phyloP scores from a whole-genome alignment of 2,329 filamentous ascomycete species.

The Cordyceps militaris region DNA sequence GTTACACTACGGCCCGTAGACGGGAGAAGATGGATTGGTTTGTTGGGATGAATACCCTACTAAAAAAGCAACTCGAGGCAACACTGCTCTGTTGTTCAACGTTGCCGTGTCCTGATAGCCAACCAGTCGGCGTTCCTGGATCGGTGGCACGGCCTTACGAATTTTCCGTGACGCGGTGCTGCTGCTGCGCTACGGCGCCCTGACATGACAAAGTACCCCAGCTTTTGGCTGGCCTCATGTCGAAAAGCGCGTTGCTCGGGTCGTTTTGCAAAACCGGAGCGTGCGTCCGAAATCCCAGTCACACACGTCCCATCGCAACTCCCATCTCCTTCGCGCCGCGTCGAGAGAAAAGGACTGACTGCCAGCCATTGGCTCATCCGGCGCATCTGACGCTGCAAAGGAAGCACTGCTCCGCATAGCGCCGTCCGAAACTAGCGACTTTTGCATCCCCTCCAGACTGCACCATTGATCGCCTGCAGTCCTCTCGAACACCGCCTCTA shows the following conservation, averaged over 20 bases:
- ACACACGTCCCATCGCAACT: neutral
- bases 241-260: neutral
- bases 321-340: neutral
- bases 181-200: neutral
- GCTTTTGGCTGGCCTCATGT: slow-evolving; percentile 3
- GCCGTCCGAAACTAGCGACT: slow-evolving; percentile 8
- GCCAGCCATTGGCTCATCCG: neutral
- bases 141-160: slow-evolving; percentile 11
- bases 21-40: neutral
- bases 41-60: too few species aligned
- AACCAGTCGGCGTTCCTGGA: neutral
- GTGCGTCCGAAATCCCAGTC: neutral
- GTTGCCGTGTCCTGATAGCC: neutral
- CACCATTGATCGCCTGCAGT: slow-evolving; percentile 3
- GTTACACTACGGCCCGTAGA: neutral
- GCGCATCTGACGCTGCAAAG: neutral
- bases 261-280: neutral
- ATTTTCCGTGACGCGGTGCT: slow-evolving; percentile 9
- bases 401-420: slow-evolving; percentile 7
- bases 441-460: slow-evolving; percentile 8
- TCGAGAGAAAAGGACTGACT: neutral
- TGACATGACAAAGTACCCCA: neutral
- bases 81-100: neutral
- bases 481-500: neutral
- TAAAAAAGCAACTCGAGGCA: neutral